phyloP scores from a whole-genome alignment of 495 filamentous ascomycete species.

The Neurospora intermedia region DNA sequence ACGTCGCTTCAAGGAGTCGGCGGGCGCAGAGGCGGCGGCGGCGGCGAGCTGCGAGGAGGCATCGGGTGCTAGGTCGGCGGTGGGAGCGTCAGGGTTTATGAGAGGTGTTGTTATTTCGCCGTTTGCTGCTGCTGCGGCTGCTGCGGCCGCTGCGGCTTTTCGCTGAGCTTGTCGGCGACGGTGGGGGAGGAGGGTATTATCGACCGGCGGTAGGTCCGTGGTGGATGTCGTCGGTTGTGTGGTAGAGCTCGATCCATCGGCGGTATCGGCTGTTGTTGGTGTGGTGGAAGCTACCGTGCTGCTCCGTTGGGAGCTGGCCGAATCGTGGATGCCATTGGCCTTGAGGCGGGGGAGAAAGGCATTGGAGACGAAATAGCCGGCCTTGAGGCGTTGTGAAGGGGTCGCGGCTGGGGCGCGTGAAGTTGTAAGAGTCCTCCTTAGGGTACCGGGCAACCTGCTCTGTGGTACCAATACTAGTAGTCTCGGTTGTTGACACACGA shows the following conservation, averaged over 20 bases:
- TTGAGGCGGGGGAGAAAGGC: conserved; percentile 17
- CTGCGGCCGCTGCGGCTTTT: conserved; percentile 8
- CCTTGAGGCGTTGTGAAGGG: conserved; percentile 19
- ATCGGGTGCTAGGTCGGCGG: conserved; percentile 53
- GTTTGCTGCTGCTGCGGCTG: background rate
- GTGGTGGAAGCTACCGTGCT: conserved; percentile 1
- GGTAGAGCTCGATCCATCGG: background rate
- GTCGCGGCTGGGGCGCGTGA: conserved; percentile 6
- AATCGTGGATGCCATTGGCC: conserved; percentile 10
- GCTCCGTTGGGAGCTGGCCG: conserved; percentile 1
- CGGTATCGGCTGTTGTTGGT: conserved; percentile 3
- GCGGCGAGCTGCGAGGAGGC: conserved; percentile 73
- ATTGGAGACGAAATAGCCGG: conserved; percentile 35
- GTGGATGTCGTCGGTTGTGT: background rate
- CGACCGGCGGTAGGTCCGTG: conserved; percentile 2
- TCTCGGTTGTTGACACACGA: background rate
- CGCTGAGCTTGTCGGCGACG: conserved; percentile 29
- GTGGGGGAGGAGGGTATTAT: conserved; percentile 28
- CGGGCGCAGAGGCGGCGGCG: conserved; percentile 55
- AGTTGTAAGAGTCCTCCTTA: conserved; percentile 15
- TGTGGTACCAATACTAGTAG: background rate
- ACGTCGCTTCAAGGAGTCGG: conserved; percentile 59
- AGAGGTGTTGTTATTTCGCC: background rate
- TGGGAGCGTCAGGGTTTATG: conserved; percentile 8
- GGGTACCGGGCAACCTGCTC: background rate